Percentiles rank a stretch among this genome's conserved stretches.
Evolutionary conservation across 140 eudicot species (phyloP).

Genomic region (Anethum foeniculum): DNA sequence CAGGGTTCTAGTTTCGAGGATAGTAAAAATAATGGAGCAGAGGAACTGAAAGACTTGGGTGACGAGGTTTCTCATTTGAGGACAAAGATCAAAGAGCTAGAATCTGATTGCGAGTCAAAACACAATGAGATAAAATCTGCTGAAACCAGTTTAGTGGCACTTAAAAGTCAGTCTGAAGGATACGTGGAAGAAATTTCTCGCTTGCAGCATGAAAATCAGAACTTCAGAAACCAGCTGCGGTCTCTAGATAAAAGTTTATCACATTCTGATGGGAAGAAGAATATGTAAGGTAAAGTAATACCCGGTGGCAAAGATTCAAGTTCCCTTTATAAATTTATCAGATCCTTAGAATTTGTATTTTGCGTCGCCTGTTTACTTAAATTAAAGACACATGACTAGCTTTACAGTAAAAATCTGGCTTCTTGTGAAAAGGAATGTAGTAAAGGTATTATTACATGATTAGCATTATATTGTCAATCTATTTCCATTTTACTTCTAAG

Average conservation of each 20-base stretch:
- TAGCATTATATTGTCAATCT: not conserved
- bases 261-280: slow-evolving; percentile 30
- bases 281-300: slow-evolving; percentile 10
- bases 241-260: slow-evolving; percentile 28
- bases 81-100: slow-evolving; percentile 32
- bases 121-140: slow-evolving; percentile 29
- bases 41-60: slow-evolving; percentile 34
- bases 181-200: slow-evolving; percentile 34
- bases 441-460: not conserved
- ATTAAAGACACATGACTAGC: not conserved
- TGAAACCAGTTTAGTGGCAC: slow-evolving; percentile 24
- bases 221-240: slow-evolving; percentile 41
- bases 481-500: not conserved
- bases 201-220: slow-evolving; percentile 45
- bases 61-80: slow-evolving; percentile 25
- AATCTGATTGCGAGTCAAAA: slow-evolving; percentile 31
- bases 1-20: slow-evolving; percentile 32
- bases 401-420: not conserved
- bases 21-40: slow-evolving; percentile 22
- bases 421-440: not conserved
- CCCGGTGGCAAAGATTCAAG: not conserved
- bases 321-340: slow-evolving; percentile 5
- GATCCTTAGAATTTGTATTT: not conserved
- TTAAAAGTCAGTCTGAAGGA: slow-evolving; percentile 39
- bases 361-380: not conserved